Evolutionary conservation across 2,329 filamentous ascomycete genomes (phyloP), one percentile per base, ranked within the genome.

Genomic region (Talaromyces marneffei): DNA sequence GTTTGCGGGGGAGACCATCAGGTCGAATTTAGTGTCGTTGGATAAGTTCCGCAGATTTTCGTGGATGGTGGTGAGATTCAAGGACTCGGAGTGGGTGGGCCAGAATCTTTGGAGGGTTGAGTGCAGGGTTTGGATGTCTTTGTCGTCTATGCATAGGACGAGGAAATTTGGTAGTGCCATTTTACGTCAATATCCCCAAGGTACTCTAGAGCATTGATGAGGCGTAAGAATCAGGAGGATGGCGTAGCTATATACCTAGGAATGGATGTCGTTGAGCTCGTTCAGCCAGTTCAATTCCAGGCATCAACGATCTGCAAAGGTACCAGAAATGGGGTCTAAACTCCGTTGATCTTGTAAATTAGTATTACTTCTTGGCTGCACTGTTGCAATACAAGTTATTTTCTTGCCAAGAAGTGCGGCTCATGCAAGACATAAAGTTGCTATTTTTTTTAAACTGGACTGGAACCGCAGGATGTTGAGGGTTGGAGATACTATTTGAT

Each of bases 1-100:
- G 65, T 84, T 84, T 44, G 82, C 80, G 0, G 82, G 82, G 0
- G 82, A 84, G 23, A 83, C 80, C 44, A 84, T 71, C 12, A 79
- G 71, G 66, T 83, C 78, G 66, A 82, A 82, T 31, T 70, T 31
- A 6, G 70, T 25, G 8, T 75, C 67, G 0, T 62, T 56, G 0
- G 77, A 70, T 2, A 83, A 66, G 2, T 69, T 66, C 9, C 73
- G 69, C 4, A 84, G 74, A 6, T 70, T 68, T 46, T 68, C 72
- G 62, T 78, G 67, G 65, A 73, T 60, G 18, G 64, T 61, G n/a
- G 65, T 69, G 27, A 79, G 65, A 5, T 74, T 72, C 58, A 78
- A 65, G 8, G 65, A 59, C 9, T 73, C 58, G 1, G 68, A 65
- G 10, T 68, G 50, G 2, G 72, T 66, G 2, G 79, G 74, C 65